Evolutionary conservation across 129 eudicot genomes (phyloP), one percentile per base, ranked within the genome.

Genomic region (Lactuca sativa): DNA sequence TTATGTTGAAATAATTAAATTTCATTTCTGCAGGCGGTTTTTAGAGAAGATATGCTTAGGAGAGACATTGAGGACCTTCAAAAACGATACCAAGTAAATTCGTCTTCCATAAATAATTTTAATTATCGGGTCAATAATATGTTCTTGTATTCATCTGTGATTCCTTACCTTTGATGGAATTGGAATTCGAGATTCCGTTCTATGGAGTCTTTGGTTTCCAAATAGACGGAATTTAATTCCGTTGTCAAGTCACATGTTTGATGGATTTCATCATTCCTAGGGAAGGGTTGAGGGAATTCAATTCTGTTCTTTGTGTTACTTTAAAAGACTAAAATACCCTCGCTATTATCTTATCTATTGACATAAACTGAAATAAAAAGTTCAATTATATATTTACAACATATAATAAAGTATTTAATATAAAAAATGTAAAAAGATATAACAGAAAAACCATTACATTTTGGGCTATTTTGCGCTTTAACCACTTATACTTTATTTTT

Each of bases 31-130:
- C 90, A 92, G 97, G 96, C 85, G 32, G 88, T 78, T 73, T 82
- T 80, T 56, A 84, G 90, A 78, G 97, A 92, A 85, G 97, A 92
- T 32, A 84, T 84, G 89, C 84, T 92, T 59, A 95, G 86, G 62
- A 88, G 86, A 82, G 97, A 92, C 62, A 62, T 88, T 71, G 97
- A 92, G 74, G 96, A 88, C 82, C 97, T 92, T 62, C 97, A 92
- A 60, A 92, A 82, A 76, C 85, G 95, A 71, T 92, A 88, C 77
- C 97, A 92, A 85, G 97, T 92, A 75, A 38, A 78, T 54, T 6
- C 41, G 61, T 41, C 58, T 71, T 76, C 14, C 66, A 30, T 62
- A 15, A 33, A 10, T 74, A 32, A 30, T 9, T 38, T 68, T n/a
- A n/a, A n/a, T n/a, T 67, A 75, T 40, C 51, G 55, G 11, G 15